Evolutionary conservation across 129 eudicot genomes (phyloP).

Genomic region (Lactuca sativa): DNA sequence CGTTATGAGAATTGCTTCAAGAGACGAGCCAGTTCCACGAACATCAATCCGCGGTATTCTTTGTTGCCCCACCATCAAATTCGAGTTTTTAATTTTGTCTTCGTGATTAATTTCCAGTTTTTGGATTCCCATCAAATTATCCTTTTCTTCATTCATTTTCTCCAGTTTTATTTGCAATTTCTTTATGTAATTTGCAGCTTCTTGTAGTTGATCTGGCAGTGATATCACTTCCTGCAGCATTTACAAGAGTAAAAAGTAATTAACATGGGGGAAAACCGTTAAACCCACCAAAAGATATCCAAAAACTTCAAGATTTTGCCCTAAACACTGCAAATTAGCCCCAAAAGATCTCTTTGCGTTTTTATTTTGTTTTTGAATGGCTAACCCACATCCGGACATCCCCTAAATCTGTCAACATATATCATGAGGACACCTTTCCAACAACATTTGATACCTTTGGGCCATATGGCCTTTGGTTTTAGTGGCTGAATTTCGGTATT

Average conservation of each 20-base stretch:
- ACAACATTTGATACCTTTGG: too few relatives aligned
- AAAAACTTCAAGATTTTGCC: constrained; percentile 8
- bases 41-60: constrained; percentile 51
- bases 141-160: constrained; percentile 65
- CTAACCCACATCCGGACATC: neutral
- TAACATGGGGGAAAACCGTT: neutral
- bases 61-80: constrained; percentile 4
- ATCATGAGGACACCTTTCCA: too few relatives aligned
- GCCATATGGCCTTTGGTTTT: too few relatives aligned
- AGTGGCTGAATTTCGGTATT: neutral
- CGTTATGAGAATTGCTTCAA: constrained; percentile 59
- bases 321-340: neutral
- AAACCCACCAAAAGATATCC: neutral
- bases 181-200: constrained; percentile 75
- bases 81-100: constrained; percentile 5
- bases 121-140: constrained; percentile 23
- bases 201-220: constrained; percentile 72
- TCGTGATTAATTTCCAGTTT: constrained; percentile 13
- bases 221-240: constrained; percentile 50
- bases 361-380: neutral
- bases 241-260: neutral
- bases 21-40: constrained; percentile 42
- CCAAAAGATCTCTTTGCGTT: neutral
- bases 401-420: neutral
- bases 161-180: constrained; percentile 54